Percentiles rank a stretch among this genome's conserved stretches.
Conservation (phyloP, 1,284 basidiomycete species). For the Boletus sp. region DNA sequence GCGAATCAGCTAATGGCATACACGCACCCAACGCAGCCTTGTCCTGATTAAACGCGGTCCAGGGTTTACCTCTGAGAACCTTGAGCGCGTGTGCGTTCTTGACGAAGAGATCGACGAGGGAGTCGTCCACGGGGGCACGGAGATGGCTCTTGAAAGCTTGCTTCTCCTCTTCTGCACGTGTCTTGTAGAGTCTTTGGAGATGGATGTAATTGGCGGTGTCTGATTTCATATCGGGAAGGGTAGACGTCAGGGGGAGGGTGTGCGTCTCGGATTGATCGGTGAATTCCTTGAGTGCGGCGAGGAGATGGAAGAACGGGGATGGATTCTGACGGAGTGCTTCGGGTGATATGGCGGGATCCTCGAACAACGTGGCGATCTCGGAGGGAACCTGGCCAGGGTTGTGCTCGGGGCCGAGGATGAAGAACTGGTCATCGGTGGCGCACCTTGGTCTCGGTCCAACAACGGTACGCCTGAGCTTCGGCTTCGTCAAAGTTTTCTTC, state of each 20-base stretch:
- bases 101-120: conserved; percentile 79
- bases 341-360: conserved; percentile 48
- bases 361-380: conserved; percentile 65
- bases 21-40: conserved; percentile 57
- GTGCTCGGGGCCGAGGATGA: not conserved
- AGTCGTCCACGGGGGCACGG: conserved; percentile 44
- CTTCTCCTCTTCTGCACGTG: conserved; percentile 70
- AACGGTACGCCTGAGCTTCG: conserved; percentile 74
- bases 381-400: conserved; percentile 51
- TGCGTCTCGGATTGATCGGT: conserved; percentile 46
- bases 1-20: not conserved
- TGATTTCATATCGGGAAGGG: conserved; percentile 96
- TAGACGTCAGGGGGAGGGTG: conserved; percentile 52
- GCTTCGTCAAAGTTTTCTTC: conserved; percentile 98
- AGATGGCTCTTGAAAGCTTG: conserved; percentile 49
- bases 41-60: conserved; percentile 59
- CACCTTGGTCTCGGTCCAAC: conserved; percentile 63
- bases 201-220: conserved; percentile 81
- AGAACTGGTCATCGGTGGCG: conserved; percentile 14
- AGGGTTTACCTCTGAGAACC: conserved; percentile 71
- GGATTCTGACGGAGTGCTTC: conserved; percentile 38
- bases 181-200: conserved; percentile 76
- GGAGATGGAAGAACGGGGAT: conserved; percentile 82
- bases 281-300: conserved; percentile 73
- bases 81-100: conserved; percentile 87